Conservation (phyloP, 495 filamentous ascomycete genomes). For the Terfezia boudieri region DNA sequence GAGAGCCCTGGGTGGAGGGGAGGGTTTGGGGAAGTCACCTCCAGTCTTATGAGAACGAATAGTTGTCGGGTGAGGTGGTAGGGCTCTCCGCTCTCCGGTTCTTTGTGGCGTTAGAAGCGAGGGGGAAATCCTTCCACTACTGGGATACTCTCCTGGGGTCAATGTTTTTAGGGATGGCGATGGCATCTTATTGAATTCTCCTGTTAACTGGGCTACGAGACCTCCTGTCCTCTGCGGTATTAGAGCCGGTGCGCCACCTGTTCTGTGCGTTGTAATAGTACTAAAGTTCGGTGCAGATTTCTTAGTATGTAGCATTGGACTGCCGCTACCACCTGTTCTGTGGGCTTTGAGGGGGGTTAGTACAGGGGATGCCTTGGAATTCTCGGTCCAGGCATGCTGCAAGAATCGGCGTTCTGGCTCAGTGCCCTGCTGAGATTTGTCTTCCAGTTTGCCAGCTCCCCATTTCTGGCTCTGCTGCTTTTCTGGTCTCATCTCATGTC, state of each 20-base stretch:
- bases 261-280: background rate
- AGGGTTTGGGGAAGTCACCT: constrained; percentile 10
- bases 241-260: background rate
- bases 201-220: background rate
- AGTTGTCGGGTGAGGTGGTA: constrained; percentile 2
- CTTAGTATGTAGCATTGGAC: too few species aligned
- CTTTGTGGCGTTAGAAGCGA: constrained; percentile 18
- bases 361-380: background rate
- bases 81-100: background rate
- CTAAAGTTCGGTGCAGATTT: too few species aligned
- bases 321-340: constrained; percentile 19
- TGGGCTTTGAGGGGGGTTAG: constrained; percentile 17
- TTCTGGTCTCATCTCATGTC: constrained; percentile 1
- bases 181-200: background rate
- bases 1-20: constrained; percentile 19
- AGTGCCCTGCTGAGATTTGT: background rate
- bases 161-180: background rate
- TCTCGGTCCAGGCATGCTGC: background rate
- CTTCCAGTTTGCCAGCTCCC: too few species aligned
- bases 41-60: constrained; percentile 1
- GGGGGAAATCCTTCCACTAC: background rate
- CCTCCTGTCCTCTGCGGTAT: background rate
- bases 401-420: background rate
- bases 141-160: background rate
- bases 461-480: too few species aligned